These are phyloP conservation scores for Tetrahymena borealis DNA, from an alignment of 73 alveolate species.

Conservation along the genomic window DNA sequence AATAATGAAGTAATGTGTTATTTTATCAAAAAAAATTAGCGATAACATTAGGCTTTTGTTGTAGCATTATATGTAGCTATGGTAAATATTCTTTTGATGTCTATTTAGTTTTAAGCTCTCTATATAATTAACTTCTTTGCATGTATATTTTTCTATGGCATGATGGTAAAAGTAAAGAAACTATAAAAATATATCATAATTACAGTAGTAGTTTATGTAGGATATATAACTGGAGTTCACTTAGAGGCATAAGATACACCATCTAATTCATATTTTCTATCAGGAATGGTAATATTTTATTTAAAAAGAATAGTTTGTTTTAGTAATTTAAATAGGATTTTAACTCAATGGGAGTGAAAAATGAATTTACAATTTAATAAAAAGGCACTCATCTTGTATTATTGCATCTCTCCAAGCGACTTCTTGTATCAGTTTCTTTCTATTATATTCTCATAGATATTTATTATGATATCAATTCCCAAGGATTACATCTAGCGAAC, in stretches of 20 bases:
- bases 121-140: not conserved
- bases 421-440: not conserved
- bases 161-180: not conserved
- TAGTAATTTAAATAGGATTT: too few species aligned
- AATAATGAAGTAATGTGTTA: not conserved
- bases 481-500: not conserved
- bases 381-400: not conserved
- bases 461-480: not conserved
- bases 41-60: not conserved
- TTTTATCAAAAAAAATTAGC: not conserved
- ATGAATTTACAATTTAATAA: too few species aligned
- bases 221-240: not conserved
- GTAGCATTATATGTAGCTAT: not conserved
- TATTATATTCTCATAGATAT: not conserved
- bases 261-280: not conserved
- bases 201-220: not conserved
- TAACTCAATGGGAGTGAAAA: too few species aligned
- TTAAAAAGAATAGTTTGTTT: not conserved
- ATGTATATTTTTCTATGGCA: not conserved
- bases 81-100: not conserved
- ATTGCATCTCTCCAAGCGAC: not conserved
- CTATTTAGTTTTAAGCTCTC: not conserved
- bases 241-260: not conserved
- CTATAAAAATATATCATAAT: not conserved
- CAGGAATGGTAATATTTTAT: not conserved